phyloP scores from a whole-genome alignment of 2,329 filamentous ascomycete species.

The Laburnicola sp. region DNA sequence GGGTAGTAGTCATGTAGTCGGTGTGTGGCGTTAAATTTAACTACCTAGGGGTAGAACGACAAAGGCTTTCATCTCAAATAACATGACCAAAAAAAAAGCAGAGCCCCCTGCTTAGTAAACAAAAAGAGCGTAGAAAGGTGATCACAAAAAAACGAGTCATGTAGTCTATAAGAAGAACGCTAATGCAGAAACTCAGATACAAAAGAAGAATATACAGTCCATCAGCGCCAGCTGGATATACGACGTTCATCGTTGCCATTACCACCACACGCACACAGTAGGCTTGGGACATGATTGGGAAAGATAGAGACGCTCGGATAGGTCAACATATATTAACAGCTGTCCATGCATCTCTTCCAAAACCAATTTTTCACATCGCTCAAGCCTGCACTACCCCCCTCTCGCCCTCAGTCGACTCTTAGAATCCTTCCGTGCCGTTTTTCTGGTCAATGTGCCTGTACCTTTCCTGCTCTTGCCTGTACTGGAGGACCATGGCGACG shows the following conservation, averaged over 20 bases:
- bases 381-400: neutral
- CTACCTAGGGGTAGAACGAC: no score
- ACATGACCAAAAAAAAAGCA: no score
- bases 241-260: constrained; percentile 12
- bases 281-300: constrained; percentile 14
- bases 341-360: constrained; percentile 22
- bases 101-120: no score
- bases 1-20: no score
- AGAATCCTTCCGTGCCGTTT: constrained; percentile 46
- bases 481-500: constrained; percentile 76
- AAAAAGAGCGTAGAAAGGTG: no score
- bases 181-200: constrained; percentile 21
- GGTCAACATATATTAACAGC: constrained; percentile 14
- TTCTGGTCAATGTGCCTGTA: constrained; percentile 84
- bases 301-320: constrained; percentile 28
- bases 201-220: constrained; percentile 15
- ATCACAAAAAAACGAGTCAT: neutral
- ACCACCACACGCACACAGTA: constrained; percentile 20
- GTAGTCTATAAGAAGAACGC: constrained; percentile 21
- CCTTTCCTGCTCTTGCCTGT: constrained; percentile 76
- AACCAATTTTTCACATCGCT: constrained; percentile 14
- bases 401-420: constrained; percentile 9
- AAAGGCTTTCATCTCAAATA: no score
- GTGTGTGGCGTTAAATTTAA: no score
- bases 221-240: constrained; percentile 24